Evolutionary conservation across 1,139 yeast species (phyloP), one percentile per base, ranked within the genome.

Genomic region (Saccharomyces hybrid): DNA sequence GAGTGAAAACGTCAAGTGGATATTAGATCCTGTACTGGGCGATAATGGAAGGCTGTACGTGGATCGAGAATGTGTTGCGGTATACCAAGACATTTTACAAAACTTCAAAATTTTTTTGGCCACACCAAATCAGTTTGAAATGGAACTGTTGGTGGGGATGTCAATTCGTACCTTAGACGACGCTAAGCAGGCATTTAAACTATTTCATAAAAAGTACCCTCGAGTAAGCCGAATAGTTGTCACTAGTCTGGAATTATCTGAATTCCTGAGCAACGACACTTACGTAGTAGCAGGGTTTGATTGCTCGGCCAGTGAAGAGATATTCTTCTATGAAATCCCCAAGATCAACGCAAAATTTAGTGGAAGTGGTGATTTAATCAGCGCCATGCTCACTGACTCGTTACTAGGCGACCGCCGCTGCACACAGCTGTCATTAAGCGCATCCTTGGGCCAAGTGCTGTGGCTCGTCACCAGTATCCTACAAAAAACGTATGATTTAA

Each of bases 1-100:
- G 44, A 57, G 57, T 2, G 56, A 53, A 1, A 54, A 55, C 3
- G 56, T 65, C 5, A 62, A 74, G 50, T 86, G 95, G 84, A 73
- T 90, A 11, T 69, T 90, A 58, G 99, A 93, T 66, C 98, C 99
- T 0, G 97, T 93, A 2, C 78, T 93, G 78, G 99, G 99, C 13
- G 99, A 93, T 69, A 84, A 88, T 61, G 96, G 96, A 2, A 78
- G 77, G 56, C 68, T 91, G 28, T 93, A 93, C 64, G 97, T 93
- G 9, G 79, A 83, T 48, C 78, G 82, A 58, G 80, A 81, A 23
- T 87, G 89, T 52, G 76, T 91, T 0, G 81, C 82, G 0, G 79
- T 81, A 1, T 91, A 91, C 67, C 77, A 78, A 64, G 63, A 72
- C n/a, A 73, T 87, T 2, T 69, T 91, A 47, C 63, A 69, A 16